phyloP scores from a whole-genome alignment of 169 alveolate genomes.

The Cryptosporidium parvum region DNA sequence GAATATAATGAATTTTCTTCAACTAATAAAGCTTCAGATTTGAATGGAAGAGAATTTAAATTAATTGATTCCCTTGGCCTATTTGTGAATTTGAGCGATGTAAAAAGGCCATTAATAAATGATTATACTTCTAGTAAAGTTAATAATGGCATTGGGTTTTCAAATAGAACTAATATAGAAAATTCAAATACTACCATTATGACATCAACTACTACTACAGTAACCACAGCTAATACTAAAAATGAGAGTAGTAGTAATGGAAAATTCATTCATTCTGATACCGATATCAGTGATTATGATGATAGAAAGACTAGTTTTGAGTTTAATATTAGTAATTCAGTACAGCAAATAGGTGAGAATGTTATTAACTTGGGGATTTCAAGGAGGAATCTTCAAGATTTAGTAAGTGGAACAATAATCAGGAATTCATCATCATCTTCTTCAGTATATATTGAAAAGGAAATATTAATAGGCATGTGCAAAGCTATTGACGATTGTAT shows the following conservation, averaged over 20 bases:
- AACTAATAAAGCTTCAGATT: neutral
- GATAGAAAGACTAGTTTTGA: constrained; percentile 1
- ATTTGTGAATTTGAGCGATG: constrained; percentile 40
- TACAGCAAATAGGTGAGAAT: constrained; percentile 23
- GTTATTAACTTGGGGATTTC: constrained; percentile 39
- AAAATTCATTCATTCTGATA: neutral
- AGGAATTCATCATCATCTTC: constrained; percentile 1
- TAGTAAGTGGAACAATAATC: neutral
- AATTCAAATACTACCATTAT: neutral
- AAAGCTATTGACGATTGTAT: constrained; percentile 32
- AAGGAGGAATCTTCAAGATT: constrained; percentile 19
- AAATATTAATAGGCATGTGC: constrained; percentile 4
- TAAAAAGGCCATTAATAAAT: constrained; percentile 9
- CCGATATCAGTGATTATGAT: neutral
- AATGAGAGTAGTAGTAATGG: neutral
- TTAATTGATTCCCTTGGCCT: constrained; percentile 25
- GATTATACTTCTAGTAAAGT: neutral
- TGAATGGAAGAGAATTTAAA: neutral
- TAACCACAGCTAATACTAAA: neutral
- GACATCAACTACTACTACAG: neutral
- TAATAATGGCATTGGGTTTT: neutral
- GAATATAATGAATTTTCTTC: neutral
- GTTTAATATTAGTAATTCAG: neutral
- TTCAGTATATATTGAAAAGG: constrained; percentile 5
- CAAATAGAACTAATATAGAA: neutral